Evolutionary conservation across 139 green algal genomes (phyloP).

Genomic region (Zygnema circumcarinatum): DNA sequence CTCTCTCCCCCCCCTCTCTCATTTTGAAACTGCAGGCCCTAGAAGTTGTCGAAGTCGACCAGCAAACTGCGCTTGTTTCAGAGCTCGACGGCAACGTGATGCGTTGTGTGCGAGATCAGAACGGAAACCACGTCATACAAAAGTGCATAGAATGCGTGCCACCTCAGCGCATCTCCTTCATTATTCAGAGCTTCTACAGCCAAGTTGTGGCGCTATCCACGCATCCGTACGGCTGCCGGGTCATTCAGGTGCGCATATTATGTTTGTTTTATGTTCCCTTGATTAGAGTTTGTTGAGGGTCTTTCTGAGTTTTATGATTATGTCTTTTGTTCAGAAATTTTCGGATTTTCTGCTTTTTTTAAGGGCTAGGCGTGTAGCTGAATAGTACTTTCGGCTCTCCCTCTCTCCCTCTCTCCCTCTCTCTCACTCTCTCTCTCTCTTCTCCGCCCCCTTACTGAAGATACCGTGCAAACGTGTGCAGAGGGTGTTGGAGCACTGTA

Average conservation of each 20-base stretch:
- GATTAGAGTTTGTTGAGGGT: neutral
- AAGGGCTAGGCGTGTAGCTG: neutral
- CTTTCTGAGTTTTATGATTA: neutral
- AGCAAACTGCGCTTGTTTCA: slow-evolving; percentile 63
- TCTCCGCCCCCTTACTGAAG: neutral
- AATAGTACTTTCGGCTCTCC: neutral
- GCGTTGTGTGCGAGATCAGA: slow-evolving; percentile 85
- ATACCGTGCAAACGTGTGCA: slow-evolving; percentile 36
- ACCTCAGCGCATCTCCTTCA: slow-evolving; percentile 68
- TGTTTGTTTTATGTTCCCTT: neutral
- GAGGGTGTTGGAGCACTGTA: slow-evolving; percentile 89
- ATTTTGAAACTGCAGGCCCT: slow-evolving; percentile 59
- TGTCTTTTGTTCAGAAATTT: slow-evolving; percentile 8
- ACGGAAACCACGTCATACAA: slow-evolving; percentile 97
- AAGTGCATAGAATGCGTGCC: slow-evolving; percentile 89
- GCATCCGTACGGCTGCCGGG: slow-evolving; percentile 92
- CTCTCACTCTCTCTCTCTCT: neutral
- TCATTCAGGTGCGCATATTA: slow-evolving; percentile 85
- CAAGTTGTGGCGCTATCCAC: slow-evolving; percentile 76
- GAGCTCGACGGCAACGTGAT: slow-evolving; percentile 80
- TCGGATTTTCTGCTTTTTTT: neutral
- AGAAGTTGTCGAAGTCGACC: slow-evolving; percentile 60
- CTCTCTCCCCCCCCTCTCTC: too few relatives aligned
- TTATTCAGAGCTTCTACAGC: slow-evolving; percentile 77
- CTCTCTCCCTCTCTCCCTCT: neutral